phyloP scores from a whole-genome alignment of 2,329 filamentous ascomycete species.

The Parafenestella ontariensis region DNA sequence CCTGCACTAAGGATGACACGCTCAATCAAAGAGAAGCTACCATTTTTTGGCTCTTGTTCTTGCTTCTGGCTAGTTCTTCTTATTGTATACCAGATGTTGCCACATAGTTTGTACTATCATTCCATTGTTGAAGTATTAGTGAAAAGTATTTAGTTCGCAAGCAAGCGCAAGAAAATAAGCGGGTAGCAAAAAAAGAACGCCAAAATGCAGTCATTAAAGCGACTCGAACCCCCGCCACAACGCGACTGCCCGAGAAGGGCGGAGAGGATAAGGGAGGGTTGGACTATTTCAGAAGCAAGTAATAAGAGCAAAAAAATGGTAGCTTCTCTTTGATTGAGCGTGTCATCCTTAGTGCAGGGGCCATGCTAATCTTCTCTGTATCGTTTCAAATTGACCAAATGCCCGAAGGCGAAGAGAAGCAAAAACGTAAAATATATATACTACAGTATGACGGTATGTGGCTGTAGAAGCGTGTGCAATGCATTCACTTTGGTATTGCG shows the following conservation, averaged over 20 bases:
- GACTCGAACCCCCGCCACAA: not conserved
- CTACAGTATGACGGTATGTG: not conserved
- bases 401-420: conserved; percentile 18
- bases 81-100: not conserved
- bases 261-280: not conserved
- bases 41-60: conserved; percentile 35
- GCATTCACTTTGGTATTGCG: not conserved
- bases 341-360: conserved; percentile 91
- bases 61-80: not conserved
- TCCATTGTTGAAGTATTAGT: too few species aligned
- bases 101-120: too few species aligned
- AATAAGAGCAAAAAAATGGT: conserved; percentile 39
- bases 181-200: not conserved
- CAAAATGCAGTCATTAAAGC: not conserved
- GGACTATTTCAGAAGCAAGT: not conserved
- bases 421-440: not conserved
- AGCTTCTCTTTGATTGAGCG: conserved; percentile 47
- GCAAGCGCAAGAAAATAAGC: not conserved
- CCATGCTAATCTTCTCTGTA: conserved; percentile 56
- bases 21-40: conserved; percentile 47
- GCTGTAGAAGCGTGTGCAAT: too few species aligned
- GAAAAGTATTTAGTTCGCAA: too few species aligned
- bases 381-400: conserved; percentile 41
- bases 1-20: conserved; percentile 90
- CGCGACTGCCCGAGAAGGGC: not conserved